Percentiles rank a stretch among this genome's conserved stretches.
Conservation (phyloP, 305 asterid genomes). For the Ruellia speciosa region DNA sequence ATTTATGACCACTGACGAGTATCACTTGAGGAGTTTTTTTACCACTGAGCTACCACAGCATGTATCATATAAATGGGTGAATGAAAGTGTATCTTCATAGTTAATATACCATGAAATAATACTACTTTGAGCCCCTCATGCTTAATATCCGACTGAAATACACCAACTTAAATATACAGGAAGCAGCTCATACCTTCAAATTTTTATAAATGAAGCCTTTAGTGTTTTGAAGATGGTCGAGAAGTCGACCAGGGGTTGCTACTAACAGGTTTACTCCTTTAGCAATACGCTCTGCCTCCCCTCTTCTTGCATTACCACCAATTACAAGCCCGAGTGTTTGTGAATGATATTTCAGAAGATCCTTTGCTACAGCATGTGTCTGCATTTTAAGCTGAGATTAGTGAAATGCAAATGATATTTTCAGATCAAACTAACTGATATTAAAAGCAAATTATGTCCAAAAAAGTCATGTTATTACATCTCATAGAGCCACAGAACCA, state of each 20-base stretch:
- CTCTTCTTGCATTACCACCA: slow-evolving; percentile 79
- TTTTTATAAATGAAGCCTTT: slow-evolving; percentile 76
- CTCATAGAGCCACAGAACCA: too few species aligned
- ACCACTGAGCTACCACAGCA: background rate
- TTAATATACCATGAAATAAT: background rate
- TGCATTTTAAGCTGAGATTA: slow-evolving; percentile 26
- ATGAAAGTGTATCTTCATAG: background rate
- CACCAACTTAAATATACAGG: background rate
- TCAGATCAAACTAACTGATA: too few species aligned
- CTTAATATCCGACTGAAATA: background rate
- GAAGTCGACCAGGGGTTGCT: slow-evolving; percentile 93
- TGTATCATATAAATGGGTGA: background rate
- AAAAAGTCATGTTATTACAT: too few species aligned
- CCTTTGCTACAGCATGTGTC: slow-evolving; percentile 89
- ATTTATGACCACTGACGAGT: too few species aligned
- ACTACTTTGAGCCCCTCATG: background rate
- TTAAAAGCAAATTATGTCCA: too few species aligned
- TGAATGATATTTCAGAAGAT: slow-evolving; percentile 77
- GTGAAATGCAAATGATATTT: too few species aligned
- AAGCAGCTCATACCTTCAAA: slow-evolving; percentile 44
- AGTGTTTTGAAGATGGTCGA: slow-evolving; percentile 88
- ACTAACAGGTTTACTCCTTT: slow-evolving; percentile 78
- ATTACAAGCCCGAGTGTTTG: slow-evolving; percentile 75
- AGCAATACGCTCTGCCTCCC: slow-evolving; percentile 69
- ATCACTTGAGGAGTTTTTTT: background rate